These are phyloP conservation scores for Staphylotrichum longicolle DNA, from an alignment of 495 filamentous ascomycete genomes.

Conservation along the genomic window DNA sequence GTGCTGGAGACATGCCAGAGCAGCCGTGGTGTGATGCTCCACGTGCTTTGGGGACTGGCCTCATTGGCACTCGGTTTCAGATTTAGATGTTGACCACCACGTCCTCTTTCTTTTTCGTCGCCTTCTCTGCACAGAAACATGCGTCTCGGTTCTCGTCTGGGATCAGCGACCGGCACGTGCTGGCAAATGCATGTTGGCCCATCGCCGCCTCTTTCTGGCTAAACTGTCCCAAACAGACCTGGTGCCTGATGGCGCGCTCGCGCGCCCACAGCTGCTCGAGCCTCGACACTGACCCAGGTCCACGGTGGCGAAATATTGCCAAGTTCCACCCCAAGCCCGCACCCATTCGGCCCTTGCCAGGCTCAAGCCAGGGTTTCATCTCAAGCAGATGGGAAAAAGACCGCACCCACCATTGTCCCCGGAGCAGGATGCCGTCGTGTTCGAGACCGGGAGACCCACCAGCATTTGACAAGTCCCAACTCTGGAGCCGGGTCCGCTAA, in stretches of 20 bases:
- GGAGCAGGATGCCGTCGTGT: constrained; percentile 23
- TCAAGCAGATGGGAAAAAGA: constrained; percentile 2
- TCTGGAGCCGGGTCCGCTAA: constrained; percentile 12
- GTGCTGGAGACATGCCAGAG: background rate
- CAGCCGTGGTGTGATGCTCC: background rate
- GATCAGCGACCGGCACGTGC: constrained; percentile 13
- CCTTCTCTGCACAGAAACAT: background rate
- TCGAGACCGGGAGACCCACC: constrained; percentile 20
- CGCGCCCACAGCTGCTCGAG: too few species aligned
- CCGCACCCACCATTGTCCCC: constrained; percentile 16
- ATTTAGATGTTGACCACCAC: background rate
- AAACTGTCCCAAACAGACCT: background rate
- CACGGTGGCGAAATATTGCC: constrained; percentile 21
- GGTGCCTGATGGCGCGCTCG: background rate
- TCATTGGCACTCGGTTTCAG: constrained; percentile 6
- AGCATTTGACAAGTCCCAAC: constrained; percentile 12
- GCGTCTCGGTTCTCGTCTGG: background rate
- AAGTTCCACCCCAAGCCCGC: constrained; percentile 10
- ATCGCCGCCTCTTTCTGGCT: constrained; percentile 8
- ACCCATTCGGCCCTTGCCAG: constrained; percentile 18
- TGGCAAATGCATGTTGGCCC: constrained; percentile 5
- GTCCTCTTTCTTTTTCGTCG: background rate
- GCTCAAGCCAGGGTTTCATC: constrained; percentile 17
- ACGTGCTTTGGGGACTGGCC: constrained; percentile 7
- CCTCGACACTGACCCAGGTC: constrained; percentile 7